Evolutionary conservation across 2,329 filamentous ascomycete species (phyloP).

Genomic region (Alternaria sp.): DNA sequence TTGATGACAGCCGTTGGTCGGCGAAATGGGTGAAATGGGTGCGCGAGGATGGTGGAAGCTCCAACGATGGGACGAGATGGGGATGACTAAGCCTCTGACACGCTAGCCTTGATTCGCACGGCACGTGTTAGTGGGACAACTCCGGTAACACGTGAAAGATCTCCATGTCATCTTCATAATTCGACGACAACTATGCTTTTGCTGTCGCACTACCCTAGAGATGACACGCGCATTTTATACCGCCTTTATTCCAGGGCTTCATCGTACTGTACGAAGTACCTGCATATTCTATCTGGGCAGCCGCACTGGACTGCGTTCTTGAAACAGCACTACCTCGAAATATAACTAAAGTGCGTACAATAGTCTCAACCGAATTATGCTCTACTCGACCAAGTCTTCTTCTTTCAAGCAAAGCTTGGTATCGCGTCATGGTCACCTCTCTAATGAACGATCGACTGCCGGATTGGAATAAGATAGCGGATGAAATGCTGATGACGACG

Average conservation of each 20-base stretch:
- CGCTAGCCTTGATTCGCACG: neutral
- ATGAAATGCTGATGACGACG: neutral
- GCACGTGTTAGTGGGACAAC: neutral
- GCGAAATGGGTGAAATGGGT: neutral
- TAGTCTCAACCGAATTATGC: neutral
- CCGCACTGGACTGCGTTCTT: neutral
- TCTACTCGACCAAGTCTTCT: rapidly evolving
- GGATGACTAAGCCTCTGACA: rapidly evolving
- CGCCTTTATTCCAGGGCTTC: neutral
- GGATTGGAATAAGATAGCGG: neutral
- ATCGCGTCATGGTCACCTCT: neutral
- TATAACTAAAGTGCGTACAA: neutral
- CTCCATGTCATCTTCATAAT: neutral
- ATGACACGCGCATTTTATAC: neutral
- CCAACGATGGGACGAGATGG: neutral
- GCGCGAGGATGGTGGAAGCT: neutral
- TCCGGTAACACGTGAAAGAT: neutral
- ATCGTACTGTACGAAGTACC: neutral
- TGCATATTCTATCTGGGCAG: neutral
- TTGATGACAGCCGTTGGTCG: neutral
- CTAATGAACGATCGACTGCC: neutral
- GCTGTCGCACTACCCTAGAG: neutral
- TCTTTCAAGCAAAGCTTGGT: neutral
- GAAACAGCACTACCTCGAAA: neutral
- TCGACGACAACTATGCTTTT: neutral